Percentiles rank a stretch among this genome's conserved stretches.
These are phyloP conservation scores for Phoma sp. DNA, from an alignment of 2,329 filamentous ascomycete species.

Conservation along the genomic window DNA sequence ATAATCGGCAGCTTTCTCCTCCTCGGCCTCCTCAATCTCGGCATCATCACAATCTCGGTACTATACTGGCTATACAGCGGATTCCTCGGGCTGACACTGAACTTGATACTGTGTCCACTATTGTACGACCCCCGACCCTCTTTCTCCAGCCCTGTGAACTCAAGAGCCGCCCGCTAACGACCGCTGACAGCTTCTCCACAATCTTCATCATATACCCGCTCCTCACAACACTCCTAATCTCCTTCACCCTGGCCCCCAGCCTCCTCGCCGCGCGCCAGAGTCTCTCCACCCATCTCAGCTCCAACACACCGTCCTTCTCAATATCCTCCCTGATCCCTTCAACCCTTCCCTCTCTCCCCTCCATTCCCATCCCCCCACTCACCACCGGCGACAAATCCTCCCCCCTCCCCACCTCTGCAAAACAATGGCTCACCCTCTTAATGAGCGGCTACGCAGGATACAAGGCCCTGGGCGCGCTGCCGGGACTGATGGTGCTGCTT, in stretches of 20 bases:
- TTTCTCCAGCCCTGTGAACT: not conserved
- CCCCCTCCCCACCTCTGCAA: not conserved
- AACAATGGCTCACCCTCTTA: not conserved
- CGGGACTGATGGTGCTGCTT: not conserved
- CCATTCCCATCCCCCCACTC: not conserved
- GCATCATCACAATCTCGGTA: not conserved
- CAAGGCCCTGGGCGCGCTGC: constrained; percentile 1
- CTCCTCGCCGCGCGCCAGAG: constrained; percentile 1
- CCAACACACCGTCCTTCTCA: not conserved
- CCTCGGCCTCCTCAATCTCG: constrained; percentile 3
- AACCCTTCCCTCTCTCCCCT: too few species aligned
- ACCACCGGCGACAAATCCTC: not conserved
- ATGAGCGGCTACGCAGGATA: constrained; percentile 5
- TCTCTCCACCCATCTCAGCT: not conserved
- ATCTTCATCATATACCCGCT: constrained; percentile 6
- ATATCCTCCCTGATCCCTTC: not conserved
- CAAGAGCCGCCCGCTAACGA: not conserved
- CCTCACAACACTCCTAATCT: not conserved
- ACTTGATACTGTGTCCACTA: not conserved
- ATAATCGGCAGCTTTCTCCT: constrained; percentile 2
- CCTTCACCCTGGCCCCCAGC: constrained; percentile 9
- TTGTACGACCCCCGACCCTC: not conserved
- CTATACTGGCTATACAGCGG: not conserved
- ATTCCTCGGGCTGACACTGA: not conserved
- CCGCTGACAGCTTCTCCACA: not conserved